Base-by-base conservation (phyloP, 176 grass and related monocot species). In the Triticum monococcum region DNA sequence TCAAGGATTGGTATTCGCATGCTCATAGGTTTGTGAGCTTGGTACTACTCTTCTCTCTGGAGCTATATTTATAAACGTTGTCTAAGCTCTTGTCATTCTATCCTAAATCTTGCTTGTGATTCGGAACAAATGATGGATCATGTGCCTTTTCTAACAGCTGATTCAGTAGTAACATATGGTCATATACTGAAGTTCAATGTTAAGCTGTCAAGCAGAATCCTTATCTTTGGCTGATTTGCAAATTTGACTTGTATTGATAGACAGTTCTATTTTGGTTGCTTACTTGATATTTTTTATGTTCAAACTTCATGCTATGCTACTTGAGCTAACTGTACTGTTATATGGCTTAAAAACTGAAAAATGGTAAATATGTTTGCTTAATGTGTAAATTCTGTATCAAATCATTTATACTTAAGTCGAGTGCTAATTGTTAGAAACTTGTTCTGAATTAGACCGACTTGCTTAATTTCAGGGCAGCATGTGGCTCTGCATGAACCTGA, bases 1-100 rank as follows among this genome's bases (percentile, higher is more conserved):
- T 93, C 95, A 10, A 95, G 95, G 65, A 98, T 98, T 84, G 95
- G 91, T 24, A 95, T 98, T 64, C 95, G 93, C 57, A 95, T 95
- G 95, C 91, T 98, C 33, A 98, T 98, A 98, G 95, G 95, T 98
- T 78, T 83, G 86, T 35, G 38, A 69, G 79, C 81, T 87, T 68
- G n/a, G 20, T 81, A 85, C 88, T 84, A 74, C 72, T 66, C 43
- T 86, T 90, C 43, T 71, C 40, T 75, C 75, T 84, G 60, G 78
- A 43, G 52, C 66, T 68, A 80, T 87, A 63, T 28, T 84, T 75
- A 52, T 75, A 64, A 62, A 64, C 12, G 9, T 50, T 70, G 17
- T 41, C 32, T 37, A 80, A 57, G 22, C 72, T 66, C 43, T 10
- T 80, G 32, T 22, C 35, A 61, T 68, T 52, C 18, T 85, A 46